Evolutionary conservation across 768 basidiomycete species (phyloP), one percentile per base, ranked within the genome.

Genomic region (Xerocomellus chrysenteron): DNA sequence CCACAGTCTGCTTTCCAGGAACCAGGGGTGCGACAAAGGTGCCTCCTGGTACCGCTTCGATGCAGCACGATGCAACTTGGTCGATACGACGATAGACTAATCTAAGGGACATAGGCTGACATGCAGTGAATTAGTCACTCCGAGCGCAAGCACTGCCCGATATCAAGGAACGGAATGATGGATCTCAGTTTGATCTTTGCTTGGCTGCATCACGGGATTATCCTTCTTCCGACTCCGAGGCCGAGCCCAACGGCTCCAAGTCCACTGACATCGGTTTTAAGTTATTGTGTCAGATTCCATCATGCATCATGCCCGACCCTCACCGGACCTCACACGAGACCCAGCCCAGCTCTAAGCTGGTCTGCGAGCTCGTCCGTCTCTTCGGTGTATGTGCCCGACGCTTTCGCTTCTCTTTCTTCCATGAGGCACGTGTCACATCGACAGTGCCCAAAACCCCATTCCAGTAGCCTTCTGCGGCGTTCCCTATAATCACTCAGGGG

Each of bases 391-490:
- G 40, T 50, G 3, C 58, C 65, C 12, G 65, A 37, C 33, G 33
- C 46, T 13, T 47, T 63, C 4, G 54, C 56, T 28, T 69, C 76
- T 50, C 63, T 67, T 60, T 75, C 78, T 68, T 94, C 92, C 47
- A 76, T 73, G 12, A 79, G 61, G 68, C 94, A 96, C 28, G 87
- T 77, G 56, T 73, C 73, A 67, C 94, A 95, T 12, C 57, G 61
- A 64, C 94, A 95, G 49, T 75, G 64, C 2, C 79, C 89, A 61
- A 92, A 91, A 3, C 88, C 89, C 90, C 90, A 92, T 35, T 81
- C 85, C 56, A 80, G 70, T 42, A 92, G 66, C 60, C 80, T 78
- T 39, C 73, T 69, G 48, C 82, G 76, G 16, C 90, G 81, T 47
- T 72, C 74, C 24, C 72, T 72, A 62, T 57, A 59, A 36, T 57